Evolutionary conservation across 495 filamentous ascomycete genomes (phyloP).

Genomic region (Neurospora terricola): DNA sequence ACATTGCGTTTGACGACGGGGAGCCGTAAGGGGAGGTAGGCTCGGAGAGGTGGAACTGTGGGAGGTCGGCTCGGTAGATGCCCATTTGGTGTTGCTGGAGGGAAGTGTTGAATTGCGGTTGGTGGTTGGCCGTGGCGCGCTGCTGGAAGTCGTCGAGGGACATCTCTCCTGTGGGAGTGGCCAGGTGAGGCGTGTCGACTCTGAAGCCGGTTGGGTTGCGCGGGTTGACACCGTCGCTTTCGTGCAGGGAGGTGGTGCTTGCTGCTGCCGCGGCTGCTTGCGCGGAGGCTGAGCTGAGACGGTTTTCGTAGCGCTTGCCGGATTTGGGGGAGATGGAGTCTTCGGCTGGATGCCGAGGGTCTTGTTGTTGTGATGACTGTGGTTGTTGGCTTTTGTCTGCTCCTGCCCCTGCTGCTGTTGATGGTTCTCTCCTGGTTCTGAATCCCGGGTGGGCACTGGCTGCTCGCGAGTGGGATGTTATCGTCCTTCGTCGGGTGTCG

Average conservation of each 20-base stretch:
- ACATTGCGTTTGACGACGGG: neutral
- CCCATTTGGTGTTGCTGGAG: neutral
- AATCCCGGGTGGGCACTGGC: neutral
- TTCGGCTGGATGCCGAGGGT: conserved; percentile 2
- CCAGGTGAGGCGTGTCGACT: conserved; percentile 21
- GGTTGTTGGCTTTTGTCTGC: neutral
- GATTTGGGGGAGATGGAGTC: conserved; percentile 28
- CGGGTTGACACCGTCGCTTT: neutral
- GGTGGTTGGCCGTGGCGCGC: neutral
- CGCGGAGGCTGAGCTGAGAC: neutral
- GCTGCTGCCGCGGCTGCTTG: neutral
- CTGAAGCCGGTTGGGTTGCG: neutral
- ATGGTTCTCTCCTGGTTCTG: conserved; percentile 1
- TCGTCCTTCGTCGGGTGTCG: neutral
- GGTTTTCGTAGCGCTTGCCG: neutral
- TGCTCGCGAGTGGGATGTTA: conserved; percentile 1
- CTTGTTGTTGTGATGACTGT: neutral
- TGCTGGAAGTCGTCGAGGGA: conserved; percentile 23
- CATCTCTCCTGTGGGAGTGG: conserved; percentile 29
- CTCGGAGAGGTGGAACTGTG: neutral
- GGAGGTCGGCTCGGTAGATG: neutral
- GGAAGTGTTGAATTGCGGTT: neutral
- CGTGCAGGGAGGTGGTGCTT: neutral
- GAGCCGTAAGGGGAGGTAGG: neutral
- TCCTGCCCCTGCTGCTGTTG: neutral